Percentiles rank a stretch among this genome's conserved stretches.
These are phyloP conservation scores for Firmiana major DNA, from an alignment of 345 rosid species.

Conservation along the genomic window DNA sequence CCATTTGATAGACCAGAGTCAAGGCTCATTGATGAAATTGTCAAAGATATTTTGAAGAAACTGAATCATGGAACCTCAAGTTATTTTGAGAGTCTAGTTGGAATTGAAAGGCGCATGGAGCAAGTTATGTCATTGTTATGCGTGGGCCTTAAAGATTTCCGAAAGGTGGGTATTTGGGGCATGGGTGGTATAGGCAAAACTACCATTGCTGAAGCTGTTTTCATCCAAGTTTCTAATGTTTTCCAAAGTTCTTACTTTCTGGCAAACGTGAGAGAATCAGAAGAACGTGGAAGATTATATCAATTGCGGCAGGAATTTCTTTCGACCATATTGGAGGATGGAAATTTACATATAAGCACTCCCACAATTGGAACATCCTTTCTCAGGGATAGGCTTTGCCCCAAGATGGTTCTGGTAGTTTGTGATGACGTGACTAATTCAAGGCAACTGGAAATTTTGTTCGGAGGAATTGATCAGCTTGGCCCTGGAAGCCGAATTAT, in stretches of 20 bases:
- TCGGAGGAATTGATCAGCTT: background rate
- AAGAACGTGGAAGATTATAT: background rate
- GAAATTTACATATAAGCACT: slow-evolving; percentile 4
- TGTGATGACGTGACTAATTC: slow-evolving; percentile 17
- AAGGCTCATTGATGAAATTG: slow-evolving; percentile 25
- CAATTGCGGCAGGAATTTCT: slow-evolving; percentile 16
- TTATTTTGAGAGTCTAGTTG: slow-evolving; percentile 20
- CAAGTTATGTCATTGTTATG: slow-evolving; percentile 16
- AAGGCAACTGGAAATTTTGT: slow-evolving; percentile 9
- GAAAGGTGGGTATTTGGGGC: slow-evolving; percentile 40
- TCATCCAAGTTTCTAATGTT: slow-evolving; percentile 16
- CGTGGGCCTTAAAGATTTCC: slow-evolving; percentile 6
- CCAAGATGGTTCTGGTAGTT: slow-evolving; percentile 13
- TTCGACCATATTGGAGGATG: slow-evolving; percentile 6
- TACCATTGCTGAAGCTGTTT: slow-evolving; percentile 39
- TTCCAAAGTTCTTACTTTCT: slow-evolving; percentile 41
- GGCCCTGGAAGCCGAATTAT: slow-evolving; percentile 19
- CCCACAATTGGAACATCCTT: background rate
- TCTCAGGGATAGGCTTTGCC: background rate
- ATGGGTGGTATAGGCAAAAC: slow-evolving; percentile 59
- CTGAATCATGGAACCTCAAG: slow-evolving; percentile 5
- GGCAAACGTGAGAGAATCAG: slow-evolving; percentile 35
- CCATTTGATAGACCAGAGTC: slow-evolving; percentile 25
- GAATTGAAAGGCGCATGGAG: slow-evolving; percentile 24
- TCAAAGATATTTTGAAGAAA: slow-evolving; percentile 23